Percentiles rank a stretch among this genome's conserved stretches.
These are phyloP conservation scores for Scytalidium lignicola DNA, from an alignment of 2,329 filamentous ascomycete species.

Conservation along the genomic window DNA sequence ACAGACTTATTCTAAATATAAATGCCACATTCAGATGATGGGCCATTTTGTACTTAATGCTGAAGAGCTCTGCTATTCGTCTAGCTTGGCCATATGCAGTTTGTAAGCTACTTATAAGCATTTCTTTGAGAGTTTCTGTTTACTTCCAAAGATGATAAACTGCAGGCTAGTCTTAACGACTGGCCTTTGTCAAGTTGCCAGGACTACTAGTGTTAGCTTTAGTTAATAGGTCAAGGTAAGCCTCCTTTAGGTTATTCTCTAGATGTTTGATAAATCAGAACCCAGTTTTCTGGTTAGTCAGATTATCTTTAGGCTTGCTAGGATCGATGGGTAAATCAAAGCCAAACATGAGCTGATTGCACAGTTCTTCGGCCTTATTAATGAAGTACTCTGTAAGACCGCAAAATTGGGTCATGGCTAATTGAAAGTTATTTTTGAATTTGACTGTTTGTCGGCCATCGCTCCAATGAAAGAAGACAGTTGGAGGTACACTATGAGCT, in stretches of 20 bases:
- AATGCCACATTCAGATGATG: neutral
- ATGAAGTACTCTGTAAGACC: constrained; percentile 5
- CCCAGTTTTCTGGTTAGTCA: constrained; percentile 5
- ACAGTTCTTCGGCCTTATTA: constrained; percentile 6
- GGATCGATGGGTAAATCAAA: constrained; percentile 4
- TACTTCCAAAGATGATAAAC: constrained; percentile 1
- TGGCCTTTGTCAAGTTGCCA: too few relatives aligned
- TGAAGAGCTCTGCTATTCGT: neutral
- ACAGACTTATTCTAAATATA: constrained; percentile 3
- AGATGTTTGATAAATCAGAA: constrained; percentile 8
- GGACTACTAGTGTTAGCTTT: constrained; percentile 6
- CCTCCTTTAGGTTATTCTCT: constrained; percentile 3
- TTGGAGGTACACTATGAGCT: constrained; percentile 1
- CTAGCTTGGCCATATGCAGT: neutral
- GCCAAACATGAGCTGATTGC: constrained; percentile 6
- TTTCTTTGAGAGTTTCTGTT: constrained; percentile 1
- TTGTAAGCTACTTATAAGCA: constrained; percentile 1
- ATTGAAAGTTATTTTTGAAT: constrained; percentile 5
- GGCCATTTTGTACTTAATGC: neutral
- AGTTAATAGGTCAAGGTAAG: constrained; percentile 5
- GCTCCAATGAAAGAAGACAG: constrained; percentile 2
- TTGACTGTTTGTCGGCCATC: constrained; percentile 3
- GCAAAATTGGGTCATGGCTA: constrained; percentile 5
- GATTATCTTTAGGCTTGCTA: constrained; percentile 6
- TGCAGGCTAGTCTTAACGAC: constrained; percentile 3